Percentiles rank a stretch among this genome's conserved stretches.
phyloP scores from a whole-genome alignment of 306 rosid genomes.

The Rosa multiflora region DNA sequence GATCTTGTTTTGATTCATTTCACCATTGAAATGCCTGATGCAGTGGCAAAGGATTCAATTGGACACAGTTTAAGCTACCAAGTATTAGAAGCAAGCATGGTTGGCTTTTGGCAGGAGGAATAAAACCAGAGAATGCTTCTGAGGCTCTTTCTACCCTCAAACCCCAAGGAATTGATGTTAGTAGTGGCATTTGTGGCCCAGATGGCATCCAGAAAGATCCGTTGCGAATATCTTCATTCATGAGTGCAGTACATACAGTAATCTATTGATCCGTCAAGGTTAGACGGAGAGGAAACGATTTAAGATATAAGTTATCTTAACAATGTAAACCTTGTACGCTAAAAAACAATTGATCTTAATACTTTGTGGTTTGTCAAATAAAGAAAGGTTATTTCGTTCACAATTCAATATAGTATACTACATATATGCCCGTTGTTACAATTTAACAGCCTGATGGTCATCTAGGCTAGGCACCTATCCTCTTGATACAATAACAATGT shows the following conservation, averaged over 20 bases:
- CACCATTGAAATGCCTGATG: slow-evolving; percentile 17
- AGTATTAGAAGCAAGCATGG: slow-evolving; percentile 71
- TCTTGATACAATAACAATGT: neutral
- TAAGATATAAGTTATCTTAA: neutral
- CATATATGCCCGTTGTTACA: neutral
- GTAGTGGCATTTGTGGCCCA: slow-evolving; percentile 80
- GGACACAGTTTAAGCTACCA: slow-evolving; percentile 73
- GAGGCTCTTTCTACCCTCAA: slow-evolving; percentile 66
- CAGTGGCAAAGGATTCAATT: slow-evolving; percentile 78
- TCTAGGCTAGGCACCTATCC: slow-evolving; percentile 4
- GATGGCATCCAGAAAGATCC: slow-evolving; percentile 82
- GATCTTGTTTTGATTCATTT: slow-evolving; percentile 10
- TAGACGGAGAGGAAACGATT: neutral
- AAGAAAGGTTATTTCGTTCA: slow-evolving; percentile 8
- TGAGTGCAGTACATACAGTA: slow-evolving; percentile 48
- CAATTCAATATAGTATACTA: slow-evolving; percentile 6
- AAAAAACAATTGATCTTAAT: neutral
- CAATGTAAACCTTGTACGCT: neutral
- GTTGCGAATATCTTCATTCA: slow-evolving; percentile 54
- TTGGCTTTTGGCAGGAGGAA: slow-evolving; percentile 97
- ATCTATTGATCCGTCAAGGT: slow-evolving; percentile 27
- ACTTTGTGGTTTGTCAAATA: neutral
- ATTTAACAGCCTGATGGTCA: neutral
- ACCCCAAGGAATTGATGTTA: slow-evolving; percentile 86
- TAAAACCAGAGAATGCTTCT: slow-evolving; percentile 62